Evolutionary conservation across 129 eudicot species (phyloP), one percentile per base, ranked within the genome.

Genomic region (Scalesia atractyloides): DNA sequence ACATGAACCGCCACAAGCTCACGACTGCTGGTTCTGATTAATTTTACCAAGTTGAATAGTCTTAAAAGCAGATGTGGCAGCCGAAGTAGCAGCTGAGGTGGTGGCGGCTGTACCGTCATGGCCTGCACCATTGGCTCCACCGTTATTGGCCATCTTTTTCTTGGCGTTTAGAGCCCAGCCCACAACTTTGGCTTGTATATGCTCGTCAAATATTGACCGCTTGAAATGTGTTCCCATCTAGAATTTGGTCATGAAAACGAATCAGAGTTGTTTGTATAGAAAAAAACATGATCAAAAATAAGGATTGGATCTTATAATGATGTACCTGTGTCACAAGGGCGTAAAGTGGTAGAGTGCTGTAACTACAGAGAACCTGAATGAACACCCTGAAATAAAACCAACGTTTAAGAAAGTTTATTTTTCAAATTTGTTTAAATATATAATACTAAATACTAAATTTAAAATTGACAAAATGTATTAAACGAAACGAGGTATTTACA

Each of bases 251-350:
- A 62, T 24, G 2, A 36, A 9, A 16, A 58, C 10, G 16, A 1
- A 9, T 79, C 16, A 70, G 15, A 12, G n/a, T n/a, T 58, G 62
- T 13, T 7, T 10, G 43, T 46, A 22, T 15, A 20, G 0, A 5
- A 60, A 60, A 33, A 47, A 22, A 39, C 4, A 9, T 0, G 15
- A 61, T 4, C 6, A 4, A 9, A 16, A 3, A 19, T 7, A 50
- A 33, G 5, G 11, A 41, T 46, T 46, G 50, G n/a, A 62, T 50
- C 66, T 41, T 70, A 61, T 63, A 64, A 78, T 24, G 50, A 43
- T 51, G 69, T 50, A 89, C 96, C 96, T 84, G 93, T 3, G 96
- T 82, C 11, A 89, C 90, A 39, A 89, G 82, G 49, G 96, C 96
- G 52, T 89, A 89, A 15, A 89, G 85, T 7, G 96, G 96, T 73